Evolutionary conservation across 2,329 filamentous ascomycete species (phyloP).

Genomic region (Epichloe gansuensis): DNA sequence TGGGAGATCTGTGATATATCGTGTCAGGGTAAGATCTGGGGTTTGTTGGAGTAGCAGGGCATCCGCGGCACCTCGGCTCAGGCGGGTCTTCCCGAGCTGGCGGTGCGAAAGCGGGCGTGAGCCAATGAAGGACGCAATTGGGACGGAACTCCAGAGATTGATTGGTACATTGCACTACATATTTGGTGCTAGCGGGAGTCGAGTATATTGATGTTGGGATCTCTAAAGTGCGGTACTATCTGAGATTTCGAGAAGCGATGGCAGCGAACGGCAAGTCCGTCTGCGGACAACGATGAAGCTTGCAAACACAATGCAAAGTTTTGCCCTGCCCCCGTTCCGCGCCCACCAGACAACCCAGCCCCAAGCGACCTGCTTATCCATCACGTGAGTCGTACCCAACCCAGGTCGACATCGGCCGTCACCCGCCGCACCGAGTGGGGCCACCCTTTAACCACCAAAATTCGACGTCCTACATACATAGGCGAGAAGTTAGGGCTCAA

Average conservation of each 20-base stretch:
- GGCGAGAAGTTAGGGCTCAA: constrained; percentile 27
- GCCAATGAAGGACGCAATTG: not conserved
- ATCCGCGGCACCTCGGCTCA: constrained; percentile 8
- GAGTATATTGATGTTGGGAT: no score
- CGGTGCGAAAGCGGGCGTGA: not conserved
- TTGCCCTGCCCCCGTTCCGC: not conserved
- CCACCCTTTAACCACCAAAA: not conserved
- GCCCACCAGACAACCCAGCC: not conserved
- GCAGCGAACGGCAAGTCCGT: no score
- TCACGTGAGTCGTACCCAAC: constrained; percentile 30
- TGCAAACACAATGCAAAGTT: no score
- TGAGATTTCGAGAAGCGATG: no score
- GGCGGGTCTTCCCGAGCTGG: not conserved
- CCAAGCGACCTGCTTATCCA: not conserved
- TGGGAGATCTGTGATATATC: not conserved
- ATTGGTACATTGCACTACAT: no score
- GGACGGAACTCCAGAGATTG: not conserved
- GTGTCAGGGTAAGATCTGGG: not conserved
- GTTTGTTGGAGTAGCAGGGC: not conserved
- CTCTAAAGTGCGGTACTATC: no score
- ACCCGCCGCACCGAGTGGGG: constrained; percentile 2
- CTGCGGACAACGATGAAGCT: not conserved
- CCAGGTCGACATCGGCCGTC: constrained; percentile 12
- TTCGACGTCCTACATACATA: not conserved
- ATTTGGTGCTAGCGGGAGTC: no score